phyloP scores from a whole-genome alignment of 139 green algal genomes.

The Pseudopediastrum boryanum region DNA sequence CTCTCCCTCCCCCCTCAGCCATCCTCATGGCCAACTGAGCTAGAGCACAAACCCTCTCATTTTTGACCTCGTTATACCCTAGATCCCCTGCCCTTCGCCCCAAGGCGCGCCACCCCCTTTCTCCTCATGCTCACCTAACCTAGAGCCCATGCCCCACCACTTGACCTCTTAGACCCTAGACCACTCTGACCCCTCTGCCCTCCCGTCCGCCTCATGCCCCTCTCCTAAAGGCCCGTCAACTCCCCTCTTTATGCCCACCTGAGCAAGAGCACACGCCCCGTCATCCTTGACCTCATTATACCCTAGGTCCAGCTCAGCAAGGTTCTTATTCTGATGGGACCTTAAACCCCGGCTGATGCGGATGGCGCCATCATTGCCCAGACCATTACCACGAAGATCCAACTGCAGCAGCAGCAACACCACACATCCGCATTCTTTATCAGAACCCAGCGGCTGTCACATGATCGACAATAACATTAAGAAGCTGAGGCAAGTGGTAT shows the following conservation, averaged over 20 bases:
- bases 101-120: too few species aligned
- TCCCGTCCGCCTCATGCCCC: not conserved
- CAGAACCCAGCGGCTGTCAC: too few species aligned
- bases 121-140: too few species aligned
- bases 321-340: constrained; percentile 76
- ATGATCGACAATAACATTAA: too few species aligned
- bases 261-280: constrained; percentile 91
- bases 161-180: too few species aligned
- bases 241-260: constrained; percentile 55
- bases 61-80: constrained; percentile 98
- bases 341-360: constrained; percentile 57
- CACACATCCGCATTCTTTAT: not conserved
- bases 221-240: not conserved
- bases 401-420: constrained; percentile 54
- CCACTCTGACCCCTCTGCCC: too few species aligned
- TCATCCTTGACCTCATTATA: constrained; percentile 99
- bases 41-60: constrained; percentile 93
- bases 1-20: too few species aligned
- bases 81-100: too few species aligned
- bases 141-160: too few species aligned
- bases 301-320: constrained; percentile 93
- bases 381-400: constrained; percentile 91
- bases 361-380: constrained; percentile 87
- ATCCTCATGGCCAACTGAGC: constrained; percentile 83
- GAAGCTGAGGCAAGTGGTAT: too few species aligned